These are phyloP conservation scores for Quercus gilva DNA, from an alignment of 306 rosid species.

Conservation along the genomic window DNA sequence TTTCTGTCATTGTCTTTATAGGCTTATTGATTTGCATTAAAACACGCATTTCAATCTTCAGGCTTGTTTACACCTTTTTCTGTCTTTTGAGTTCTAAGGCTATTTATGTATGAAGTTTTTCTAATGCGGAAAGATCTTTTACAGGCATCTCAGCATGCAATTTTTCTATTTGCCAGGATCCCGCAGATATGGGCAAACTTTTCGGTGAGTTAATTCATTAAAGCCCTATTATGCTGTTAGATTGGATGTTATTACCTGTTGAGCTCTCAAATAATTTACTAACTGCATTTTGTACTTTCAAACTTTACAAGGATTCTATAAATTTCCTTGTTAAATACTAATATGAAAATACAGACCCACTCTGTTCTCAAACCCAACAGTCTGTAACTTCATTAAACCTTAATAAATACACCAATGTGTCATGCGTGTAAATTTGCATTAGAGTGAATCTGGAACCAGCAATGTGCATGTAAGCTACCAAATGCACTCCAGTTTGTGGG, in stretches of 20 bases:
- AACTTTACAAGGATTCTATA: neutral
- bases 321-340: neutral
- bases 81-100: constrained; percentile 3
- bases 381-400: neutral
- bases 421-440: neutral
- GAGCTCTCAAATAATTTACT: neutral
- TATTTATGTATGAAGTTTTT: constrained; percentile 9
- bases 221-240: constrained; percentile 13
- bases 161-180: constrained; percentile 88
- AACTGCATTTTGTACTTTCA: constrained; percentile 1
- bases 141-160: constrained; percentile 92
- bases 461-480: neutral
- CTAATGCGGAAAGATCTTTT: constrained; percentile 37
- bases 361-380: neutral
- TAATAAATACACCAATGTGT: neutral
- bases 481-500: neutral
- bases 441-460: neutral
- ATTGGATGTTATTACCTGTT: constrained; percentile 16
- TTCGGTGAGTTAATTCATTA: constrained; percentile 62
- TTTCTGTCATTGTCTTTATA: neutral
- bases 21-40: neutral
- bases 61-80: neutral
- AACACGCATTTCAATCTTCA: neutral
- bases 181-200: constrained; percentile 96
- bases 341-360: neutral